A percentile compares a stretch with the other conserved stretches of the same genome.
Evolutionary conservation across 2,329 filamentous ascomycete species (phyloP).

Genomic region (Septoria linicola): DNA sequence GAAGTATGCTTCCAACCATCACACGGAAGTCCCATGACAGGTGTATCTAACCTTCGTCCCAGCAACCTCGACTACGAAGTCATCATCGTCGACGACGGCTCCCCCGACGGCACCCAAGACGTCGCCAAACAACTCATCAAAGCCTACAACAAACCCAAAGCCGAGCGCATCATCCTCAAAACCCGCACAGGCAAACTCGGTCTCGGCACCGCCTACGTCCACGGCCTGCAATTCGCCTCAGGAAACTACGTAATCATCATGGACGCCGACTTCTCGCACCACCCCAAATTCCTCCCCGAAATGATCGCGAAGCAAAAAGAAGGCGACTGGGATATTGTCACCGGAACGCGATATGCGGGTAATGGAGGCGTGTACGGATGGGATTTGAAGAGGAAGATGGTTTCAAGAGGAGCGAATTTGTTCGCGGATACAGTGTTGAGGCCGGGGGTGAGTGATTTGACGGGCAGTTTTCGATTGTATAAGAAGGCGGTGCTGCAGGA

Average conservation of each 20-base stretch:
- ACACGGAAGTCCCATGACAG: not conserved
- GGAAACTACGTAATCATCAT: slow-evolving; percentile 99
- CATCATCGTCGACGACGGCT: slow-evolving; percentile 97
- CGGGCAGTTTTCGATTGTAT: slow-evolving; percentile 91
- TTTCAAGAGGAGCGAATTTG: slow-evolving; percentile 84
- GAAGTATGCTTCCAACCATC: slow-evolving; percentile 57
- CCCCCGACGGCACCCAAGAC: slow-evolving; percentile 89
- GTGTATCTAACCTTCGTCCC: not conserved
- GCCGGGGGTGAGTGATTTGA: slow-evolving; percentile 92
- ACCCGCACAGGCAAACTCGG: slow-evolving; percentile 91
- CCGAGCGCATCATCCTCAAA: slow-evolving; percentile 71
- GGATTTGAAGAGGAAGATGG: slow-evolving; percentile 80
- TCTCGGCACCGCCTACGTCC: slow-evolving; percentile 94
- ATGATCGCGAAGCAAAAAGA: slow-evolving; percentile 83
- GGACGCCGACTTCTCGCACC: slow-evolving; percentile 99
- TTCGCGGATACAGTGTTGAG: slow-evolving; percentile 92
- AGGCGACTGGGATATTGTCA: slow-evolving; percentile 91
- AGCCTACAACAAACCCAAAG: slow-evolving; percentile 68
- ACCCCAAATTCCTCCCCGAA: slow-evolving; percentile 96
- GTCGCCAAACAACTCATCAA: slow-evolving; percentile 87
- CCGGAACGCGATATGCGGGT: slow-evolving; percentile 88
- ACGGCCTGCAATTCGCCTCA: slow-evolving; percentile 83
- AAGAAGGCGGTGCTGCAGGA: slow-evolving; percentile 86
- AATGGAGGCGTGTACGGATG: slow-evolving; percentile 87
- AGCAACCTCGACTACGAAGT: slow-evolving; percentile 96